Evolutionary conservation across 2,329 filamentous ascomycete species (phyloP).

Genomic region (Alternaria sp.): DNA sequence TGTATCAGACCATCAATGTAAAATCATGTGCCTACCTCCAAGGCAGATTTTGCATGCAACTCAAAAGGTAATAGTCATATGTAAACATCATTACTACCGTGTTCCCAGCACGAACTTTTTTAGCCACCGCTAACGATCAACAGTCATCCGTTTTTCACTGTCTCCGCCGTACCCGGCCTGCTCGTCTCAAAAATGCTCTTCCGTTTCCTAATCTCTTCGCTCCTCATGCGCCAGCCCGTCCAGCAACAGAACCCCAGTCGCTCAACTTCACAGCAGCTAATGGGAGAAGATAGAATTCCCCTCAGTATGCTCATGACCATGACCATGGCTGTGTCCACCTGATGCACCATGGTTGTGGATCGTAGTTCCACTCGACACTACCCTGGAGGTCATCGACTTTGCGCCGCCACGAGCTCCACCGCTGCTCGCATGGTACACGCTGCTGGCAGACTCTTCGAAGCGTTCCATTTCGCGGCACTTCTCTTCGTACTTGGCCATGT

Average conservation of each 20-base stretch:
- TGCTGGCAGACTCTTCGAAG: slow-evolving; percentile 28
- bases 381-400: slow-evolving; percentile 16
- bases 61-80: neutral
- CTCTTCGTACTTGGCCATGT: slow-evolving; percentile 33
- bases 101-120: neutral
- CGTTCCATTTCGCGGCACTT: slow-evolving; percentile 36
- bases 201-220: neutral
- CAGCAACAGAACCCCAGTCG: slow-evolving; percentile 2
- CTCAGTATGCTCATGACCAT: slow-evolving; percentile 10
- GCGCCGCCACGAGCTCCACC: slow-evolving; percentile 8
- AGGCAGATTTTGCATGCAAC: neutral
- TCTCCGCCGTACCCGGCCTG: neutral
- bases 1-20: neutral
- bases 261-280: neutral
- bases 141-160: neutral
- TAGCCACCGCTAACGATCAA: neutral
- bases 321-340: slow-evolving; percentile 4
- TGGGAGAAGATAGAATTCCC: slow-evolving; percentile 17
- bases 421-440: slow-evolving; percentile 22
- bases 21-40: neutral
- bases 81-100: neutral
- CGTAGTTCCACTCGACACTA: slow-evolving; percentile 26
- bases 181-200: slow-evolving; percentile 4
- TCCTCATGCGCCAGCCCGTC: neutral
- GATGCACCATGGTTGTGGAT: slow-evolving; percentile 23